Evolutionary conservation across 2,329 filamentous ascomycete genomes (phyloP), one percentile per base, ranked within the genome.

Genomic region (Pseudopyricularia cyperi): DNA sequence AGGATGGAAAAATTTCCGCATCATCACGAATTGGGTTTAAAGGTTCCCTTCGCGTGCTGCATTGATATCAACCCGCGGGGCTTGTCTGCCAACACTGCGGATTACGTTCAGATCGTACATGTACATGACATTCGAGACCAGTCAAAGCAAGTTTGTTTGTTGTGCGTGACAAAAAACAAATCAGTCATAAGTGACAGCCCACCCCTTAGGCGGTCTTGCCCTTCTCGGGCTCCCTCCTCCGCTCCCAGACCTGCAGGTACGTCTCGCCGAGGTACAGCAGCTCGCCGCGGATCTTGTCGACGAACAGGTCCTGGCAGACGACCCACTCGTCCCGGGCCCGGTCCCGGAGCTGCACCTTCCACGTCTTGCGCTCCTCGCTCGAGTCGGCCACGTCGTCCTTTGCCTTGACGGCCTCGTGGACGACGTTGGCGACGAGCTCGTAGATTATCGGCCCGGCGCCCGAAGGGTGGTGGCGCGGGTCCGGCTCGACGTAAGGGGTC

Each of bases 181-280:
- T 30, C 6, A 35, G 14, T 12, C 14, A 7, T 35, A 35, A 35
- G 11, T 4, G 4, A 35, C 4, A 35, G 11, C 11, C 15, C 11
- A 35, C 4, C 4, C 4, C 11, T 11, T 44, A 48, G 12, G 12
- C 46, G 4, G n/a, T 64, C 57, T 70, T 75, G 37, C 64, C 65
- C 59, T 68, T 70, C 5, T 58, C 61, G 14, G 69, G 64, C 55
- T 71, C 73, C 63, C 79, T 83, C 67, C 89, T 79, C 66, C 86
- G 76, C 72, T 97, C 93, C 93, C 93, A 97, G 46, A 98, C 81
- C 78, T 97, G 94, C 54, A 97, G 69, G 72, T 97, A 97, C 52
- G 87, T 87, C 75, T 98, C 93, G 51, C 91, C 89, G 0, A 94
- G 85, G 62, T 95, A 95, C 57, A 98, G 66, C 60, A 95, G 77